Conservation (phyloP, 176 grass and related monocot genomes). For the Carex myosuroides region DNA sequence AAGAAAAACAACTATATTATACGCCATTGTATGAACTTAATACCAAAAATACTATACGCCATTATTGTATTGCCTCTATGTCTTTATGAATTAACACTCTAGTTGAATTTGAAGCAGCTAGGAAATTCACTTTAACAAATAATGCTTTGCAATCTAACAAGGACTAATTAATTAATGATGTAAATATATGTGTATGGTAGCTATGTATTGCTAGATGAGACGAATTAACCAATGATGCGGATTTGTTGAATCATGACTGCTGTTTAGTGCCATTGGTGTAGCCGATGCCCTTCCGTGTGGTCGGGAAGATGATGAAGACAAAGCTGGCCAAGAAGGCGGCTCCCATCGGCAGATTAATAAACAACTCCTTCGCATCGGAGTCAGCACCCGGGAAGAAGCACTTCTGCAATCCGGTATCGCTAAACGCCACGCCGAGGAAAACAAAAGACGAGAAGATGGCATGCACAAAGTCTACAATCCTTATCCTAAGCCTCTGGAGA, state of each 20-base stretch:
- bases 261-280: conserved; percentile 9
- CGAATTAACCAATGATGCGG: neutral
- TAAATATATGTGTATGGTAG: neutral
- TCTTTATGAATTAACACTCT: neutral
- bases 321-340: conserved; percentile 30
- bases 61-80: neutral
- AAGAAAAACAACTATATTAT: neutral
- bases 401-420: conserved; percentile 11
- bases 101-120: neutral
- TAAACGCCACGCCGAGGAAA: conserved; percentile 38
- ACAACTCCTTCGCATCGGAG: conserved; percentile 1
- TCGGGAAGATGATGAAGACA: conserved; percentile 41
- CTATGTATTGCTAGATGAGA: neutral
- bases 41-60: neutral
- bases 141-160: neutral
- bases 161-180: neutral
- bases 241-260: neutral
- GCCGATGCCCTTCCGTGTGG: conserved; percentile 36
- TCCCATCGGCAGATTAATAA: conserved; percentile 40
- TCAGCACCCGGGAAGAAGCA: conserved; percentile 29
- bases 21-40: neutral
- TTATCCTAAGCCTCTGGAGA: conserved; percentile 5
- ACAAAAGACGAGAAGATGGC: conserved; percentile 13
- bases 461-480: conserved; percentile 21
- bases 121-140: neutral